Evolutionary conservation across 306 rosid genomes (phyloP), one percentile per base, ranked within the genome.

Genomic region (Begonia masoniana): DNA sequence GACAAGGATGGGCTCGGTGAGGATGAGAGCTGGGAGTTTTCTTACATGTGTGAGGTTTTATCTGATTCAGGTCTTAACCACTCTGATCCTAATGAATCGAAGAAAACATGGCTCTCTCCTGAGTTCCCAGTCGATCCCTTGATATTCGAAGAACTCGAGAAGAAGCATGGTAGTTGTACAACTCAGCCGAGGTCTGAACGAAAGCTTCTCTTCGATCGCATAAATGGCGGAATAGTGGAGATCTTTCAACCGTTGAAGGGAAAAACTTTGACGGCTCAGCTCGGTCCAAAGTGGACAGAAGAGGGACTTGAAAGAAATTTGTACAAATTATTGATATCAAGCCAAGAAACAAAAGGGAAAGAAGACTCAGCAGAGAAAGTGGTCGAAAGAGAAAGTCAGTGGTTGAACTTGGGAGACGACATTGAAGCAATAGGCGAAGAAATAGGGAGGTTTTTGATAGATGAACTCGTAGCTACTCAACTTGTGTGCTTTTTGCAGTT

Each of bases 131-230:
- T 86, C 51, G 67, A 70, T 67, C 78, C 71, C 3, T 59, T 61
- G 4, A 69, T 72, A 42, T 83, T 92, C 8, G 81, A 83, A 54
- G 79, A 81, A 54, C 79, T 92, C 12, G 94, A 86, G 59, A 75
- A 72, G 61, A 82, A 68, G 71, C 81, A 75, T 65, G 16, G 47
- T 16, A 68, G 69, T 15, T 51, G 54, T 50, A 61, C 80, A 17
- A 19, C 70, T 56, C 62, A 66, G 42, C 63, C 84, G 51, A 78
- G 75, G 76, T 69, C 76, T 0, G 94, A 81, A 43, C 66, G 94
- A 65, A 81, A 67, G 68, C 52, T 92, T 58, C 83, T 86, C 60
- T 92, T 92, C 3, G 96, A 92, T 65, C 74, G 77, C 2, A 72
- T 92, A 67, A 83, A 83, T 67, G 65, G 55, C 1, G 87, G 78